Evolutionary conservation across 768 basidiomycete genomes (phyloP), one percentile per base, ranked within the genome.

Genomic region (Kwoniella dejecticola): DNA sequence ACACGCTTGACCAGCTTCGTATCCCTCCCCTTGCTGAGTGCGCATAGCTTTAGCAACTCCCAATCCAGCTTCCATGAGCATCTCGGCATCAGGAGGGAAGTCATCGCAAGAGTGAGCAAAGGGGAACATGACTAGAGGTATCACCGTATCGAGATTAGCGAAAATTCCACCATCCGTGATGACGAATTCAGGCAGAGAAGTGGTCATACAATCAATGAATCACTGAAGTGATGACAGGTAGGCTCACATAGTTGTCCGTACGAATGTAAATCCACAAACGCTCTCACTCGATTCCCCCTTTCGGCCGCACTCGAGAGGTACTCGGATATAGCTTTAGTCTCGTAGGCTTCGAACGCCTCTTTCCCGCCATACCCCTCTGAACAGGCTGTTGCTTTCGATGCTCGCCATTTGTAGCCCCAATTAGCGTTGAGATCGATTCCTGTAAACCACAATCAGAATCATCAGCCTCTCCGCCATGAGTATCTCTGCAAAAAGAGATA

Each of bases 391-490:
- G 57, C 48, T 80, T 73, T 69, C 83, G 84, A 85, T 21, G 70
- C 58, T 21, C 67, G 53, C 80, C 89, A 90, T 78, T 89, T 86
- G 79, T 86, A 86, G 1, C 88, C 89, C 59, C 69, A 87, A 84
- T 90, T 89, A 38, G 88, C 80, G 74, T 91, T 90, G 83, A 90
- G 86, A 73, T 92, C 91, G 27, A 91, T 79, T 0, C 91, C 83
- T 82, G 80, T 76, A 6, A 12, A 11, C n/a, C 15, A 4, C n/a
- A 1, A 19, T 19, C 5, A 38, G 0, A 7, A 15, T 26, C 3
- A 54, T 4, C 52, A 13, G 19, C 5, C 10, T 7, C 24, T 41
- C 17, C 11, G 2, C 6, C 17, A 52, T 36, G 19, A 36, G 7
- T 15, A 36, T 36, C n/a, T n/a, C n/a, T n/a, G n/a, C n/a, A n/a